These are phyloP conservation scores for Kazachstania bromeliacearum DNA, from an alignment of 805 yeast genomes.

Conservation along the genomic window DNA sequence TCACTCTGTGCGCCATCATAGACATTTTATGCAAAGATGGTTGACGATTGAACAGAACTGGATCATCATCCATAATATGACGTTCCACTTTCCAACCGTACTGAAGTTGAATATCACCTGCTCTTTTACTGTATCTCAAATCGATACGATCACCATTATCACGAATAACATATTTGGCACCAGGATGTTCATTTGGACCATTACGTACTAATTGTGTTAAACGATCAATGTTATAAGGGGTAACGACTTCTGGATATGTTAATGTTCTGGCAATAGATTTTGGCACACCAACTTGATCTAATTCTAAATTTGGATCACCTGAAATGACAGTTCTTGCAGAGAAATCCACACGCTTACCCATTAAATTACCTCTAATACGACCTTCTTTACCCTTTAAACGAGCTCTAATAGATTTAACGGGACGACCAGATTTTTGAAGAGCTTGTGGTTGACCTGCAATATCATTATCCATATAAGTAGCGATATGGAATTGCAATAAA, in stretches of 20 bases:
- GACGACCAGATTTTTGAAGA: conserved; percentile 95
- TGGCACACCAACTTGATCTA: conserved; percentile 99
- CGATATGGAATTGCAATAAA: conserved; percentile 91
- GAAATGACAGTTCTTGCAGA: conserved; percentile 99
- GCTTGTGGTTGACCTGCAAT: conserved; percentile 99
- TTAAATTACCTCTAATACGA: conserved; percentile 92
- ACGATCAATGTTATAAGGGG: conserved; percentile 92
- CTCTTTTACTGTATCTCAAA: conserved; percentile 91
- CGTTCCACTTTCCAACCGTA: conserved; percentile 99
- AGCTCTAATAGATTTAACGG: conserved; percentile 97
- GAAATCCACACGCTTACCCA: conserved; percentile 99
- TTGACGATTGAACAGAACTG: conserved; percentile 96
- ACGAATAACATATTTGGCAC: conserved; percentile 96
- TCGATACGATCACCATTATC: conserved; percentile 99
- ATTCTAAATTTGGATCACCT: conserved; percentile 95
- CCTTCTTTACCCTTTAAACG: conserved; percentile 99
- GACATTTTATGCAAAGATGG: conserved; percentile 99
- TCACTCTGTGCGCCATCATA: conserved; percentile 98
- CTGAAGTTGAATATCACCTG: conserved; percentile 95
- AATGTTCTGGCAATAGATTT: conserved; percentile 90
- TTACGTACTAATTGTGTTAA: conserved; percentile 89
- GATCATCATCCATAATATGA: conserved; percentile 95
- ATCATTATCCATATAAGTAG: conserved; percentile 98
- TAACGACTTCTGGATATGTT: conserved; percentile 94
- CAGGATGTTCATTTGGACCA: conserved; percentile 99